Base-by-base conservation (phyloP, 176 grass and related monocot genomes). In the Eleusine indica region DNA sequence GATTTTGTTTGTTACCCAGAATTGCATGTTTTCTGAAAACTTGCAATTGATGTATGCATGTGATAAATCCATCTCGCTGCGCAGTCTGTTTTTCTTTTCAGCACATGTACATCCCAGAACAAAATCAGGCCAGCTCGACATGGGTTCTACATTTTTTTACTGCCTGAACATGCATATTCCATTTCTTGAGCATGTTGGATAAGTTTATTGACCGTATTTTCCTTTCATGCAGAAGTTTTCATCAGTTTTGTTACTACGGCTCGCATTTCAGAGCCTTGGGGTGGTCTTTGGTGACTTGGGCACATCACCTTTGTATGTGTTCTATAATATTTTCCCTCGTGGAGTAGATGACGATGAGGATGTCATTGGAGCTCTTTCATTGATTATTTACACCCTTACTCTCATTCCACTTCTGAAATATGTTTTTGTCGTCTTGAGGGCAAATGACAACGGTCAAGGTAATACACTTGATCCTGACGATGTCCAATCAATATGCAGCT, bases 251-350 rank as follows among this genome's bases (percentile, higher is more conserved):
- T 32, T 99, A 47, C 39, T 93, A 35, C 84, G 93, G 74, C 89
- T 96, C 7, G 97, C 97, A 70, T 99, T 92, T 88, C 97, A 99
- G 80, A 99, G 97, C 82, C 93, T 99, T 39, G 97, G 97, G 1
- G 89, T 99, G 76, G 97, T 99, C n/a, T 99, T 99, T 87, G 97
- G 97, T 74, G 93, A 99, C 75, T 80, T 99, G 87, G 97, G 91
- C 5, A 99, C 97, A 49, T 96, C 93, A 49, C 97, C 97, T 4
- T 79, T 99, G 51, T 99, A 96, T 82, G 97, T 99, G 43, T 96
- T 99, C 87, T 89, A 92, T 81, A 99, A 96, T 84, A 71, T 88
- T 66, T 99, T 99, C 83, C 93, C 97, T 83, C 80, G 1, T 18
- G 97, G 97, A 29, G 90, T 99, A 75, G 35, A 89, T 5, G 49